Base-by-base conservation (phyloP, 2,329 filamentous ascomycete genomes). In the Botrytis hyacinthi region DNA sequence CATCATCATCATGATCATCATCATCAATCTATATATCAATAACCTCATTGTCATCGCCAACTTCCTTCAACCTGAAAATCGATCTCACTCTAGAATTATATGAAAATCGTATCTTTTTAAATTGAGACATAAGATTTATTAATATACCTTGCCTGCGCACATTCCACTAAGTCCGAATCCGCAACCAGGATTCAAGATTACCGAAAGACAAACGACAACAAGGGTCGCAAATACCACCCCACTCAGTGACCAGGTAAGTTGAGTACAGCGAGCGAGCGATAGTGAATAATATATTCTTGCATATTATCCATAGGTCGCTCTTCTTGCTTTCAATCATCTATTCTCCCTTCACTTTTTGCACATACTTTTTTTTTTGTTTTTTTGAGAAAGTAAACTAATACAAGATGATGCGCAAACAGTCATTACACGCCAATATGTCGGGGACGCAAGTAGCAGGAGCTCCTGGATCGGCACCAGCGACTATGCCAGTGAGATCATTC, bases 401-500 rank as follows among this genome's bases (percentile, higher is more conserved):
- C 63, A 72, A 72, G 61, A 76, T 74, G 66, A 78, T 78, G 76
- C 76, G 73, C 71, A 79, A 74, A 75, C 74, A 77, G 63, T 72
- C 71, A 40, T 67, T 72, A 73, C 59, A 69, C 51, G 73, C 76
- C 48, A 78, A 65, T 7, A 80, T 79, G 78, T 76, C 77, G 48
- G 75, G 76, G 1, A 69, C 76, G 61, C 62, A 76, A 75, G 67
- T 71, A 44, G 65, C 78, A 62, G 77, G 76, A n/a, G 63, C 76
- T 51, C 76, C 78, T 32, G 78, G 78, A 35, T 77, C 77, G 22
- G 74, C 78, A 59, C 76, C 78, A 32, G 76, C 75, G 10, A 75
- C 75, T 29, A 75, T 80, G 76, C 79, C 80, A 2, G 73, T 76
- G 42, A 75, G 80, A 26, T 77, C 80, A 62, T 70, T 75, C 26